Percentiles rank a stretch among this genome's conserved stretches.
phyloP scores from a whole-genome alignment of 495 filamentous ascomycete species.

The Penicillium salamii region DNA sequence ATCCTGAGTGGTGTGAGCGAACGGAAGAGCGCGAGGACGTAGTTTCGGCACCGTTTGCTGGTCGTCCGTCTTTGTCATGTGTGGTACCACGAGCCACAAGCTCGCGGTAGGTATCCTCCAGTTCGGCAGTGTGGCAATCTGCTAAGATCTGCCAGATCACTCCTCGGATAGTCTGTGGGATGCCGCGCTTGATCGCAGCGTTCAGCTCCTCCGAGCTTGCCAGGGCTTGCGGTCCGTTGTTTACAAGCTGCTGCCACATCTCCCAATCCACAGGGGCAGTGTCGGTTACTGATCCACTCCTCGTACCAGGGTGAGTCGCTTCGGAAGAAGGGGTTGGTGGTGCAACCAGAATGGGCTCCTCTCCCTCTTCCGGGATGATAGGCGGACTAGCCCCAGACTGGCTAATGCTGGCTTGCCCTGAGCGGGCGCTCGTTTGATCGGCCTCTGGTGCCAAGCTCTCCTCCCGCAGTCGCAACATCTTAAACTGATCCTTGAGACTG shows the following conservation, averaged over 20 bases:
- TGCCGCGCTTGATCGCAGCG: conserved; percentile 85
- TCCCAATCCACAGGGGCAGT: conserved; percentile 87
- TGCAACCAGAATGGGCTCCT: conserved; percentile 27
- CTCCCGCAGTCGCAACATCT: conserved; percentile 74
- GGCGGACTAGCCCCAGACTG: conserved; percentile 54
- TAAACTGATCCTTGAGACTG: conserved; percentile 83
- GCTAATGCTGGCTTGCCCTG: conserved; percentile 44
- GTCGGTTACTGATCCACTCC: conserved; percentile 65
- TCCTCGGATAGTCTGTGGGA: conserved; percentile 89
- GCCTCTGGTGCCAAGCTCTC: conserved; percentile 59
- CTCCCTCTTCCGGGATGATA: conserved; percentile 54
- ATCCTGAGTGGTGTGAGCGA: conserved; percentile 73
- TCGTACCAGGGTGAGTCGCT: conserved; percentile 60
- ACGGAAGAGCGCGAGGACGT: conserved; percentile 76
- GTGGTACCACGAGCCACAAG: conserved; percentile 78
- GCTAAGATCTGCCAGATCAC: conserved; percentile 98
- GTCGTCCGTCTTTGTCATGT: conserved; percentile 64
- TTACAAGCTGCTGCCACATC: conserved; percentile 93
- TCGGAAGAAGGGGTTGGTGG: conserved; percentile 31
- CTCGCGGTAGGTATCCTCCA: conserved; percentile 85
- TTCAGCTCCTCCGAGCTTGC: conserved; percentile 86
- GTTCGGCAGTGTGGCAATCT: conserved; percentile 85
- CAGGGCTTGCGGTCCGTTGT: conserved; percentile 84
- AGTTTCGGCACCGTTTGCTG: conserved; percentile 46
- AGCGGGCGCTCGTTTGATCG: conserved; percentile 35